Evolutionary conservation across 306 rosid species (phyloP).

Genomic region (Mimosa pudica): DNA sequence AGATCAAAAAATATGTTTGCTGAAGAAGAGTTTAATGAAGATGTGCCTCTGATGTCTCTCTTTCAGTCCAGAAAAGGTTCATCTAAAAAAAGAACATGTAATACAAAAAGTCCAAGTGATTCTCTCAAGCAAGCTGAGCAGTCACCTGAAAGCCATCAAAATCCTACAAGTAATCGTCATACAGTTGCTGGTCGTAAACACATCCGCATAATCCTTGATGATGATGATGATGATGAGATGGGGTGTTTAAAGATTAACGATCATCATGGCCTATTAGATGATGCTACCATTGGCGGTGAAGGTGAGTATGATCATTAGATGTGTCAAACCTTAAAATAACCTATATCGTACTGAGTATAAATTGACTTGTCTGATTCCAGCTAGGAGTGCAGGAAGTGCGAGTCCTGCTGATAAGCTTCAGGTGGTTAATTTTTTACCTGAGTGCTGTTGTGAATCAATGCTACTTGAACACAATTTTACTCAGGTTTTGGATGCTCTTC

Average conservation of each 20-base stretch:
- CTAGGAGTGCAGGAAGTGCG: slow-evolving; percentile 31
- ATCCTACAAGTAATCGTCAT: slow-evolving; percentile 11
- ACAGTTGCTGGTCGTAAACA: not conserved
- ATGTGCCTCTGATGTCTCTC: slow-evolving; percentile 51
- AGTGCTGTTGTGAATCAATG: slow-evolving; percentile 7
- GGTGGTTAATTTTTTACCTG: slow-evolving; percentile 38
- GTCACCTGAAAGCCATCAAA: slow-evolving; percentile 51
- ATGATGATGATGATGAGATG: slow-evolving; percentile 48
- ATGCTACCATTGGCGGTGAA: slow-evolving; percentile 49
- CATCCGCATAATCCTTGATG: slow-evolving; percentile 40
- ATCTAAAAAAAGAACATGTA: slow-evolving; percentile 41
- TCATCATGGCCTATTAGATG: slow-evolving; percentile 36
- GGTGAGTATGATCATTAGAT: slow-evolving; percentile 54
- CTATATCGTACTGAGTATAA: slow-evolving; percentile 26
- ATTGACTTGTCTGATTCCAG: slow-evolving; percentile 54
- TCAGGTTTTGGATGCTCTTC: slow-evolving; percentile 28
- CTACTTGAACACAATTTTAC: slow-evolving; percentile 10
- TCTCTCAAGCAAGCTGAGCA: slow-evolving; percentile 32
- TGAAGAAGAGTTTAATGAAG: slow-evolving; percentile 57
- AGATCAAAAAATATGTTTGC: slow-evolving; percentile 40
- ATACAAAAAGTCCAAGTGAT: slow-evolving; percentile 35
- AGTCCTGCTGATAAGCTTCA: slow-evolving; percentile 48
- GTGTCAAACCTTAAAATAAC: slow-evolving; percentile 23
- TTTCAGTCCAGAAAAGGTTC: slow-evolving; percentile 47
- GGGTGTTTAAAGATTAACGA: slow-evolving; percentile 48